phyloP scores from a whole-genome alignment of 2,329 filamentous ascomycete species.

The Aspergillus alliaceus region DNA sequence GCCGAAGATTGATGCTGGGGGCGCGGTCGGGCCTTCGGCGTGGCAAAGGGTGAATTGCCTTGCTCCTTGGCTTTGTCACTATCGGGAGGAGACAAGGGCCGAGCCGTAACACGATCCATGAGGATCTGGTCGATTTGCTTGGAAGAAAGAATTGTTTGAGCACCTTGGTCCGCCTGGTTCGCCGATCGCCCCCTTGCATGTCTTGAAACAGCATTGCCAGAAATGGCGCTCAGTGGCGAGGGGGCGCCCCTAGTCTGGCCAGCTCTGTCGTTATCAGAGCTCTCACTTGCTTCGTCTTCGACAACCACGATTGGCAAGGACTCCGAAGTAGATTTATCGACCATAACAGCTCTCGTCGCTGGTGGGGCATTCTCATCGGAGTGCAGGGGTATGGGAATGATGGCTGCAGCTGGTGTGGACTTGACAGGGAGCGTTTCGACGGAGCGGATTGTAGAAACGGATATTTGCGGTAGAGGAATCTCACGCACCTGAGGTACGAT shows the following conservation, averaged over 20 bases:
- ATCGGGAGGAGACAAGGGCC: constrained; percentile 34
- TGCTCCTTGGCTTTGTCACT: constrained; percentile 31
- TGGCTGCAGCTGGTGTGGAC: constrained; percentile 29
- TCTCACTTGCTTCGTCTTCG: constrained; percentile 64
- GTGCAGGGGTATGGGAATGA: constrained; percentile 18
- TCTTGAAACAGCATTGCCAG: constrained; percentile 52
- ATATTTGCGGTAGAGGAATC: constrained; percentile 29
- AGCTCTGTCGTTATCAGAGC: constrained; percentile 42
- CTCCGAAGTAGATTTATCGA: constrained; percentile 12
- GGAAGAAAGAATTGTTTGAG: constrained; percentile 82
- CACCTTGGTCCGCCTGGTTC: constrained; percentile 66
- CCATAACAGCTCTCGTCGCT: constrained; percentile 19
- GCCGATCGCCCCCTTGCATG: constrained; percentile 27
- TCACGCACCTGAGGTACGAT: constrained; percentile 23
- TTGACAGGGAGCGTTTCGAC: constrained; percentile 48
- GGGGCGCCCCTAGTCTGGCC: constrained; percentile 27
- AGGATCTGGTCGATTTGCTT: constrained; percentile 77
- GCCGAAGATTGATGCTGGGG: constrained; percentile 34
- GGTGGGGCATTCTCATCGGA: constrained; percentile 25
- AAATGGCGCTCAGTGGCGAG: constrained; percentile 63
- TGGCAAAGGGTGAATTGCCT: constrained; percentile 36
- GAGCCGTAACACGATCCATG: constrained; percentile 50
- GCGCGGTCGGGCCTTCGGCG: constrained; percentile 35
- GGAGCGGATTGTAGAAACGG: constrained; percentile 44
- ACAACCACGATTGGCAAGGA: constrained; percentile 54